A percentile compares a stretch with the other conserved stretches of the same genome.
Conservation (phyloP, 75 land plant species). For the Isoetes taiwanensis region DNA sequence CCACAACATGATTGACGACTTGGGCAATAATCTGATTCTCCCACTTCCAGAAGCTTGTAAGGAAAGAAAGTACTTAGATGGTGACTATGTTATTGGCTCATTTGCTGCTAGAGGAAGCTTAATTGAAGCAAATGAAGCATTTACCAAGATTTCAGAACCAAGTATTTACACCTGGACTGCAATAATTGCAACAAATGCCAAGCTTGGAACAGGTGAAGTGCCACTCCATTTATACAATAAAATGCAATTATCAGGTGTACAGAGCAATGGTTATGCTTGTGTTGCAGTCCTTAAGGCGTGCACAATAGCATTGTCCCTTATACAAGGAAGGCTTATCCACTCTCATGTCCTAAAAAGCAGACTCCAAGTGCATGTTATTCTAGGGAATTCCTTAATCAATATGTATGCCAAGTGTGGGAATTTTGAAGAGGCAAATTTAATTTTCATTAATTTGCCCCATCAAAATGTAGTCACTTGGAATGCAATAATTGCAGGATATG, state of each 20-base stretch:
- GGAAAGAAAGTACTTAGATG: too few species aligned
- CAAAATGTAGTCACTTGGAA: too few species aligned
- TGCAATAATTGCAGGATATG: too few species aligned
- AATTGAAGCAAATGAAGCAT: conserved; percentile 8
- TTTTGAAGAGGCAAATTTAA: too few species aligned
- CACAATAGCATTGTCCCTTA: conserved; percentile 11
- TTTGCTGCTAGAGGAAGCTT: conserved; percentile 2
- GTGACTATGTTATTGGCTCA: background rate
- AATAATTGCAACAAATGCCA: conserved; percentile 12
- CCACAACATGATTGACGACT: too few species aligned
- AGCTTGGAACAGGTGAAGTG: background rate
- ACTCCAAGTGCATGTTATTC: conserved; percentile 12
- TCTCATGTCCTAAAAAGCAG: conserved; percentile 9
- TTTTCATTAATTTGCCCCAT: too few species aligned
- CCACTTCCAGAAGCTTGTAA: too few species aligned
- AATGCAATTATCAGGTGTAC: conserved; percentile 16
- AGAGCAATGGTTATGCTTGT: conserved; percentile 20
- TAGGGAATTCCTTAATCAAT: conserved; percentile 28
- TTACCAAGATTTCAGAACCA: conserved; percentile 10
- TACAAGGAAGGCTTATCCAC: conserved; percentile 29
- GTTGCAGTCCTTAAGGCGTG: conserved; percentile 27
- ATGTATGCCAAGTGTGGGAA: conserved; percentile 39
- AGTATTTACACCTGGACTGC: conserved; percentile 27
- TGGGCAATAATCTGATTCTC: too few species aligned
- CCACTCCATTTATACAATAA: conserved; percentile 9